These are phyloP conservation scores for Neoscytalidium dimidiatum DNA, from an alignment of 2,329 filamentous ascomycete species.

Conservation along the genomic window DNA sequence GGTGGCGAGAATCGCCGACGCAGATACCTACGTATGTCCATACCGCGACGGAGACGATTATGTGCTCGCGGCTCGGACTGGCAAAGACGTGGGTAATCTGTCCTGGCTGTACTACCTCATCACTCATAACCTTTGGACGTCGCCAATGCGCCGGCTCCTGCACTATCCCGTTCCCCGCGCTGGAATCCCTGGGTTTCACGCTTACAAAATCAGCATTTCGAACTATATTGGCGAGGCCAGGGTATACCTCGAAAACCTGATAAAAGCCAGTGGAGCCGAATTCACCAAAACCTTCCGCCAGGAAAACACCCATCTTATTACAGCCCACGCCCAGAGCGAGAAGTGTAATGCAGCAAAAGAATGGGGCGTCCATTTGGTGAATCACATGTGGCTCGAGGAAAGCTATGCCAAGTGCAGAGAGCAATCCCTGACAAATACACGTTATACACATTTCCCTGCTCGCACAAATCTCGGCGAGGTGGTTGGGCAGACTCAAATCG, in stretches of 20 bases:
- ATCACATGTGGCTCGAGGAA: constrained; percentile 97
- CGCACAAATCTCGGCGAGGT: constrained; percentile 92
- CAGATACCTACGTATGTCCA: constrained; percentile 84
- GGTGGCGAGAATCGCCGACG: constrained; percentile 64
- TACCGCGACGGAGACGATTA: constrained; percentile 84
- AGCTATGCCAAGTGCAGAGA: constrained; percentile 88
- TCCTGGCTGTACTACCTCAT: constrained; percentile 94
- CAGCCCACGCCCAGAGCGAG: constrained; percentile 84
- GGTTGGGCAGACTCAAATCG: constrained; percentile 83
- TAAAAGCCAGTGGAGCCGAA: constrained; percentile 78
- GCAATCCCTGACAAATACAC: constrained; percentile 69
- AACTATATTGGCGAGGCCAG: constrained; percentile 96
- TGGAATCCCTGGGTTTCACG: constrained; percentile 77
- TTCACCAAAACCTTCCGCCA: constrained; percentile 95
- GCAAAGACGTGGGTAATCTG: constrained; percentile 86
- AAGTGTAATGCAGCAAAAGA: constrained; percentile 91
- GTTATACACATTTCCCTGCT: constrained; percentile 83
- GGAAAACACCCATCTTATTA: constrained; percentile 94
- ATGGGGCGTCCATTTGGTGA: constrained; percentile 88
- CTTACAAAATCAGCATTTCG: constrained; percentile 81
- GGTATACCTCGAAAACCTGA: constrained; percentile 89
- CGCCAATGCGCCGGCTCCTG: constrained; percentile 76
- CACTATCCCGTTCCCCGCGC: constrained; percentile 84
- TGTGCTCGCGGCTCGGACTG: constrained; percentile 69
- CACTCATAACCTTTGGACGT: constrained; percentile 84